These are phyloP conservation scores for Sarcodon aspratus DNA, from an alignment of 768 basidiomycete genomes.

Conservation along the genomic window DNA sequence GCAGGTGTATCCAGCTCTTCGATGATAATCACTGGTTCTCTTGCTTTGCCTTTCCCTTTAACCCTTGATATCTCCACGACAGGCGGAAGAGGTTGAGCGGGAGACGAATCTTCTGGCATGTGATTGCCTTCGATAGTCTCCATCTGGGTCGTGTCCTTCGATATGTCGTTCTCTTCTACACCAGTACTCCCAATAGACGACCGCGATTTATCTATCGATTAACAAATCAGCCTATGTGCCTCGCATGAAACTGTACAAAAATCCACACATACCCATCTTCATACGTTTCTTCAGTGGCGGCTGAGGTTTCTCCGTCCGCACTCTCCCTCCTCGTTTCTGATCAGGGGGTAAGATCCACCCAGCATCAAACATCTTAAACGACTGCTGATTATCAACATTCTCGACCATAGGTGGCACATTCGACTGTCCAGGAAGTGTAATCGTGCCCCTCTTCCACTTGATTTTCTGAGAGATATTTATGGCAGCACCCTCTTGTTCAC, in stretches of 20 bases:
- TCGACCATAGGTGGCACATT: slow-evolving; percentile 48
- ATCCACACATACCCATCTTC: slow-evolving; percentile 26
- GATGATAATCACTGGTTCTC: slow-evolving; percentile 47
- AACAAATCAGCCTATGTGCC: background rate
- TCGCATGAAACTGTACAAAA: slow-evolving; percentile 8
- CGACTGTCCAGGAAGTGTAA: slow-evolving; percentile 15
- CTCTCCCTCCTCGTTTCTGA: slow-evolving; percentile 51
- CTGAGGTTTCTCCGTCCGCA: slow-evolving; percentile 29
- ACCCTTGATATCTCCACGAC: too few species aligned
- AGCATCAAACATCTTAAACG: slow-evolving; percentile 73
- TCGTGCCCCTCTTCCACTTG: slow-evolving; percentile 2
- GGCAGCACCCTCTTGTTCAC: slow-evolving; percentile 1
- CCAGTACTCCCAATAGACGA: slow-evolving; percentile 2
- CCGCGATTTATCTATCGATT: slow-evolving; percentile 5
- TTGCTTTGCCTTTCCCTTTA: slow-evolving; percentile 15
- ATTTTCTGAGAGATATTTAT: slow-evolving; percentile 6
- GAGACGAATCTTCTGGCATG: too few species aligned
- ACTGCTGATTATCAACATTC: slow-evolving; percentile 58
- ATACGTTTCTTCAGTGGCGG: slow-evolving; percentile 43
- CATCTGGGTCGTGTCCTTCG: background rate
- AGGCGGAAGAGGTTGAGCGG: too few species aligned
- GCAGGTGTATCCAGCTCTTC: slow-evolving; percentile 67
- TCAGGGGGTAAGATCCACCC: slow-evolving; percentile 85
- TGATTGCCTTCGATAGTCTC: background rate
- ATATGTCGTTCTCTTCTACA: slow-evolving; percentile 7